A percentile compares a stretch with the other conserved stretches of the same genome.
Conservation (phyloP, 345 rosid genomes). For the Psidium friedrichsthalianum region DNA sequence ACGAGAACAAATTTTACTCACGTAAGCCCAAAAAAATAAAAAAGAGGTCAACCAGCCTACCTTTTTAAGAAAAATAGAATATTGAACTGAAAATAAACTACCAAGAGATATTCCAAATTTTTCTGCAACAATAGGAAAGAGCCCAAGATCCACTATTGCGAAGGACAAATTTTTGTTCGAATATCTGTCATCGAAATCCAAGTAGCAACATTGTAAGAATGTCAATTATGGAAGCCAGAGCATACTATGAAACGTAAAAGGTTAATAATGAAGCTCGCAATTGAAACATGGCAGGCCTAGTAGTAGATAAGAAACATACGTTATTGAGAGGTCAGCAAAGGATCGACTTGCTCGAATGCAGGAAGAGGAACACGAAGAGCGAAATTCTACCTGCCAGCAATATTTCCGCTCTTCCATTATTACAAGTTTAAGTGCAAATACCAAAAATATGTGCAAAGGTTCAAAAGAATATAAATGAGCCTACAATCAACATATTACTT, state of each 20-base stretch:
- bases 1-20: background rate
- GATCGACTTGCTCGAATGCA: conserved; percentile 62
- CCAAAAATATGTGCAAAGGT: background rate
- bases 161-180: conserved; percentile 74
- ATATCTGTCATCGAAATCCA: conserved; percentile 38
- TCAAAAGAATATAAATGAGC: background rate
- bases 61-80: background rate
- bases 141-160: conserved; percentile 82
- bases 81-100: conserved; percentile 2
- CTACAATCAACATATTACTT: background rate
- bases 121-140: conserved; percentile 82
- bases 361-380: conserved; percentile 38
- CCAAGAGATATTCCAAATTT: conserved; percentile 82
- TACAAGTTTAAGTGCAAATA: background rate
- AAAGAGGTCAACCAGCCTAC: background rate
- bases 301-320: conserved; percentile 25
- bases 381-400: conserved; percentile 62
- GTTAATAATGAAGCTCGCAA: background rate
- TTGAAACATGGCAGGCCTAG: background rate
- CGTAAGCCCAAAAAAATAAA: background rate
- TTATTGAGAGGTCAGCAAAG: conserved; percentile 69
- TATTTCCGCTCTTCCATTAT: background rate
- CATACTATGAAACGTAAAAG: background rate
- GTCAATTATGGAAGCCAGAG: background rate
- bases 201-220: background rate